Evolutionary conservation across 1,284 basidiomycete genomes (phyloP).

Genomic region (Ganoderma lingzhi): DNA sequence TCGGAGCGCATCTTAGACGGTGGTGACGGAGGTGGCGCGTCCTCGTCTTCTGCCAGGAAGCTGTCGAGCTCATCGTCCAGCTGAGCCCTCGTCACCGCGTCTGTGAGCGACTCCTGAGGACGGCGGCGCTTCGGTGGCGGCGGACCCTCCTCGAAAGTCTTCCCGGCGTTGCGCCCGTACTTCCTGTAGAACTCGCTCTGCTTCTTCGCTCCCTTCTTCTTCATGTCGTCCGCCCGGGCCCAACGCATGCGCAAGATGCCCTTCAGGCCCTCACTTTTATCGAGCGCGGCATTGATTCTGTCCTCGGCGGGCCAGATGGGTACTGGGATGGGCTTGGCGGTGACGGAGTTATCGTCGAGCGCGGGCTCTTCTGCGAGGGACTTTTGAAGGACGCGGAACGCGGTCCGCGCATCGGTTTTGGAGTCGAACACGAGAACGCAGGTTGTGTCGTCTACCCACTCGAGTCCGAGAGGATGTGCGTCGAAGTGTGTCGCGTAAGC

Average conservation of each 20-base stretch:
- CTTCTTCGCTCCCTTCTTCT: slow-evolving; percentile 72
- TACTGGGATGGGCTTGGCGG: slow-evolving; percentile 72
- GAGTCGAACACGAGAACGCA: slow-evolving; percentile 78
- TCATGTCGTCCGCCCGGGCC: slow-evolving; percentile 73
- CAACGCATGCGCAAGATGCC: slow-evolving; percentile 74
- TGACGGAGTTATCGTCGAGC: slow-evolving; percentile 57
- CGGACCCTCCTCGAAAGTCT: slow-evolving; percentile 49
- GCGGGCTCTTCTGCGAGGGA: slow-evolving; percentile 58
- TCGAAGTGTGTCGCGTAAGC: slow-evolving; percentile 81
- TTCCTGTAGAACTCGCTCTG: slow-evolving; percentile 80
- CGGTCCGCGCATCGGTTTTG: slow-evolving; percentile 58
- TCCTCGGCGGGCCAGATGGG: slow-evolving; percentile 81
- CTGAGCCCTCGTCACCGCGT: slow-evolving; percentile 45
- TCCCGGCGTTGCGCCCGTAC: slow-evolving; percentile 72
- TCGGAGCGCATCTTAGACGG: slow-evolving; percentile 74
- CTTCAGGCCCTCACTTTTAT: slow-evolving; percentile 67
- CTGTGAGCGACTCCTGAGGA: slow-evolving; percentile 42
- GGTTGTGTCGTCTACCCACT: slow-evolving; percentile 83
- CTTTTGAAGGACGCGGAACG: slow-evolving; percentile 59
- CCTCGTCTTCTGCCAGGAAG: slow-evolving; percentile 59
- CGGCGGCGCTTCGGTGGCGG: slow-evolving; percentile 47
- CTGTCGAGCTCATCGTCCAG: slow-evolving; percentile 71
- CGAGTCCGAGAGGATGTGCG: slow-evolving; percentile 69
- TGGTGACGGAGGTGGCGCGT: slow-evolving; percentile 49
- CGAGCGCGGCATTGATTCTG: slow-evolving; percentile 72